These are phyloP conservation scores for Aspergillus fumigatiaffinis DNA, from an alignment of 2,329 filamentous ascomycete species.

Conservation along the genomic window DNA sequence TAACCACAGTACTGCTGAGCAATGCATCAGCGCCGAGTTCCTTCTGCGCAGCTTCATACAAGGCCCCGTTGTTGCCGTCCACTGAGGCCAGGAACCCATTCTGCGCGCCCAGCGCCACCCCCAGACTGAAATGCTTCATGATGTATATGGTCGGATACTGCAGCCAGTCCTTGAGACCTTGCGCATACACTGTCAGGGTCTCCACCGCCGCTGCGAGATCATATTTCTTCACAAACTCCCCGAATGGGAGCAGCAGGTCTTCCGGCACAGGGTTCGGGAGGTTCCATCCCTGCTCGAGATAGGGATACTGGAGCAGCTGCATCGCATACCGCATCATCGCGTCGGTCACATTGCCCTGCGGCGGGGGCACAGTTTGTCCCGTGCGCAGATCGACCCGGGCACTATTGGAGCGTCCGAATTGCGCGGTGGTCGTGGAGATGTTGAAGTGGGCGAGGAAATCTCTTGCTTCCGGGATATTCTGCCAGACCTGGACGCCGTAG, in stretches of 20 bases:
- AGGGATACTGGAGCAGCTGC: slow-evolving; percentile 13
- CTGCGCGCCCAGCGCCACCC: slow-evolving; percentile 1
- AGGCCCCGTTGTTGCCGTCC: not conserved
- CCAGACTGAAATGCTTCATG: slow-evolving; percentile 6
- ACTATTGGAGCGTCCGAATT: not conserved
- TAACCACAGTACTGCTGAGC: slow-evolving; percentile 33
- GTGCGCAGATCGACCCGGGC: slow-evolving; percentile 19
- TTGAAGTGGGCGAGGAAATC: slow-evolving; percentile 23
- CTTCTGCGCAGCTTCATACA: not conserved
- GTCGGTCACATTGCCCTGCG: slow-evolving; percentile 6
- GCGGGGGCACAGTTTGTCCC: slow-evolving; percentile 12
- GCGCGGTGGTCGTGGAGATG: slow-evolving; percentile 9
- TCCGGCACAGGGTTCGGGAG: slow-evolving; percentile 15
- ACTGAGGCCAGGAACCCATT: not conserved
- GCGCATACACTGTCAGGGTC: not conserved
- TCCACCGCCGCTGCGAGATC: slow-evolving; percentile 5
- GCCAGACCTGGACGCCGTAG: slow-evolving; percentile 26
- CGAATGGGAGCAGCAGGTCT: slow-evolving; percentile 12
- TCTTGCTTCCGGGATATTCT: slow-evolving; percentile 14
- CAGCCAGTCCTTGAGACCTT: slow-evolving; percentile 1
- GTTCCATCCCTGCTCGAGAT: slow-evolving; percentile 3
- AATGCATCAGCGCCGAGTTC: slow-evolving; percentile 32
- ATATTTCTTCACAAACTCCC: slow-evolving; percentile 14
- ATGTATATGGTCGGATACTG: slow-evolving; percentile 3
- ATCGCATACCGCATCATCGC: slow-evolving; percentile 13